Conservation (phyloP, 805 yeast genomes). For the Metschnikowia amazonensis region DNA sequence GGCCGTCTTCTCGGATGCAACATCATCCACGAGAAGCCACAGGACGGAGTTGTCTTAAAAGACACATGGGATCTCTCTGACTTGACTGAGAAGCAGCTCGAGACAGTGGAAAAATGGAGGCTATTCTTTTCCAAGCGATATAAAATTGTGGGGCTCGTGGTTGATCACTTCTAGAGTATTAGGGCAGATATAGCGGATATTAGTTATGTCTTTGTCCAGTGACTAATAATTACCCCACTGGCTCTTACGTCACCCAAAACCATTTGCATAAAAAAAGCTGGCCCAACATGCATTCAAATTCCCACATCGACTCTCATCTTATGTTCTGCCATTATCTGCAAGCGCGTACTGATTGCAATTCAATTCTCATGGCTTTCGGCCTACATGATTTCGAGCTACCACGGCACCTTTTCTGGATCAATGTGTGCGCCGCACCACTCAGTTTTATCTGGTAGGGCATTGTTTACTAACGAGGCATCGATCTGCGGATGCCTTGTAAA, state of each 20-base stretch:
- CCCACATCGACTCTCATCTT: neutral
- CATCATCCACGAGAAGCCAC: constrained; percentile 25
- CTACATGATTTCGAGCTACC: neutral
- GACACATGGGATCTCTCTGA: constrained; percentile 47
- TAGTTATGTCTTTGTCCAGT: neutral
- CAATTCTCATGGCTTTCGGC: neutral
- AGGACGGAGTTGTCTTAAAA: constrained; percentile 26
- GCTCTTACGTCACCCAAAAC: neutral
- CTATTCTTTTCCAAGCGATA: constrained; percentile 52
- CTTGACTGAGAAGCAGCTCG: constrained; percentile 56
- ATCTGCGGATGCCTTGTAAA: neutral
- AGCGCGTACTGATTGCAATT: neutral
- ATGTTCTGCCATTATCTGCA: neutral
- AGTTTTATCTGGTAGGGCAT: neutral
- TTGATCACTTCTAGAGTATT: constrained; percentile 22
- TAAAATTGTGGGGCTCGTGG: constrained; percentile 35
- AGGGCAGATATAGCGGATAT: neutral
- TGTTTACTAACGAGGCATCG: neutral
- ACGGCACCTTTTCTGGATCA: neutral
- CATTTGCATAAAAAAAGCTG: neutral
- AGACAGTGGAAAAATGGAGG: constrained; percentile 72
- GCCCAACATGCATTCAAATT: neutral
- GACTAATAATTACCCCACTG: neutral
- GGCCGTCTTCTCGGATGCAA: constrained; percentile 73
- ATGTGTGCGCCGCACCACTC: neutral